phyloP scores from a whole-genome alignment of 2,329 filamentous ascomycete species.

The Aspergillus spinulosporus region DNA sequence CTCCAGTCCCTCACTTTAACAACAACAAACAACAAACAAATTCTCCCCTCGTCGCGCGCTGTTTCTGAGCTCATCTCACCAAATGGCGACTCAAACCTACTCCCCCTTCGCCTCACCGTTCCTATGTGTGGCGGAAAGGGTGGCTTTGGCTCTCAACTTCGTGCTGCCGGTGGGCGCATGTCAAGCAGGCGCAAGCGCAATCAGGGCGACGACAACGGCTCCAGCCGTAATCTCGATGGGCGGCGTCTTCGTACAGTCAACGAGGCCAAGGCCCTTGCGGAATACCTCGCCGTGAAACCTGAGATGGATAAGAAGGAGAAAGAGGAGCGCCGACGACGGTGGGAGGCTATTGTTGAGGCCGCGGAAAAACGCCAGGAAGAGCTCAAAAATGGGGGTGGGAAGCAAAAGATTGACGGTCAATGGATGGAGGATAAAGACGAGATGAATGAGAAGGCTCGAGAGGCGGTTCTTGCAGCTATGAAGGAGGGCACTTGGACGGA shows the following conservation, averaged over 20 bases:
- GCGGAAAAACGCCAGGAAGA: constrained; percentile 83
- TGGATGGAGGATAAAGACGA: constrained; percentile 97
- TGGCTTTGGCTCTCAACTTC: constrained; percentile 94
- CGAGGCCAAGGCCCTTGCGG: constrained; percentile 91
- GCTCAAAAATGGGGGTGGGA: constrained; percentile 71
- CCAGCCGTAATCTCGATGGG: constrained; percentile 90
- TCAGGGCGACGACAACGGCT: constrained; percentile 79
- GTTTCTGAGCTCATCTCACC: constrained; percentile 59
- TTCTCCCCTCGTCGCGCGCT: constrained; percentile 58
- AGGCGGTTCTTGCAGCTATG: constrained; percentile 71
- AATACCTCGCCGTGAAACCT: constrained; percentile 92
- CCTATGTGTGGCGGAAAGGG: constrained; percentile 91
- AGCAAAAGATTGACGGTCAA: constrained; percentile 71
- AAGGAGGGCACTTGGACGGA: constrained; percentile 58
- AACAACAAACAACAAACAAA: constrained; percentile 73
- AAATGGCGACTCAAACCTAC: constrained; percentile 62
- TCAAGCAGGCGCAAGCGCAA: constrained; percentile 88
- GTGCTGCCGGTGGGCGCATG: constrained; percentile 97
- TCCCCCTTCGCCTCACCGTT: constrained; percentile 77
- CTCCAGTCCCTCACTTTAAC: constrained; percentile 69
- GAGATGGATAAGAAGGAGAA: constrained; percentile 96
- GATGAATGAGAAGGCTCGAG: constrained; percentile 76
- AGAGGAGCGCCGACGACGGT: constrained; percentile 75
- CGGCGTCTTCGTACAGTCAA: constrained; percentile 86
- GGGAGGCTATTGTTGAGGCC: constrained; percentile 83